Conservation (phyloP, 1,139 yeast species). For the Sugiyamaella japonica region DNA sequence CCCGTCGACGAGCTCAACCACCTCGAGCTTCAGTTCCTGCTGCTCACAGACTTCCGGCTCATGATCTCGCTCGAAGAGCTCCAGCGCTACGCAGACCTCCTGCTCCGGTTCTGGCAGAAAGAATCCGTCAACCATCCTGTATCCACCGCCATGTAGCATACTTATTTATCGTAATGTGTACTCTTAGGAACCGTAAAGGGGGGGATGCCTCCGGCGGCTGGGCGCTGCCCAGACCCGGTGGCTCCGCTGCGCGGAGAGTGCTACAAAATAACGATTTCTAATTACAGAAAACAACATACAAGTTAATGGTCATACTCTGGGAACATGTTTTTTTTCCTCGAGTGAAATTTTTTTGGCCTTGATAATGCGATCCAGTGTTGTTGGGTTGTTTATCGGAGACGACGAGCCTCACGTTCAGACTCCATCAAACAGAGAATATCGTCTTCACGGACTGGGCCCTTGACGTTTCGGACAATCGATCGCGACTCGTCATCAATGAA, state of each 20-base stretch:
- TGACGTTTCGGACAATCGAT: slow-evolving; percentile 99
- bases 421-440: slow-evolving; percentile 99
- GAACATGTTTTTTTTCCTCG: slow-evolving; percentile 1
- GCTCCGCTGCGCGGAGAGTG: neutral
- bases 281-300: slow-evolving; percentile 18
- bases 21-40: slow-evolving; percentile 82
- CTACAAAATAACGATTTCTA: slow-evolving; percentile 12
- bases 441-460: slow-evolving; percentile 99
- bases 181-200: neutral
- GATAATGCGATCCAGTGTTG: slow-evolving; percentile 4
- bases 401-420: slow-evolving; percentile 99
- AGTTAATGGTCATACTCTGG: slow-evolving; percentile 12
- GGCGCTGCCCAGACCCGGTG: neutral
- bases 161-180: slow-evolving; percentile 12
- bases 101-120: slow-evolving; percentile 73
- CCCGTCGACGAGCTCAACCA: slow-evolving; percentile 93
- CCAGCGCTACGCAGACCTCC: slow-evolving; percentile 84
- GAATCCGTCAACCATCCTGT: slow-evolving; percentile 18
- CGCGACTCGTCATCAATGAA: slow-evolving; percentile 98
- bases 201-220: neutral
- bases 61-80: slow-evolving; percentile 89
- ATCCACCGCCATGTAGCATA: slow-evolving; percentile 13
- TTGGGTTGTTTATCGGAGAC: slow-evolving; percentile 43
- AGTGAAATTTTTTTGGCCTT: slow-evolving; percentile 12
- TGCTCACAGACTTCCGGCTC: slow-evolving; percentile 80